phyloP scores from a whole-genome alignment of 2,329 filamentous ascomycete genomes.

The Trichoderma cornu-damae region DNA sequence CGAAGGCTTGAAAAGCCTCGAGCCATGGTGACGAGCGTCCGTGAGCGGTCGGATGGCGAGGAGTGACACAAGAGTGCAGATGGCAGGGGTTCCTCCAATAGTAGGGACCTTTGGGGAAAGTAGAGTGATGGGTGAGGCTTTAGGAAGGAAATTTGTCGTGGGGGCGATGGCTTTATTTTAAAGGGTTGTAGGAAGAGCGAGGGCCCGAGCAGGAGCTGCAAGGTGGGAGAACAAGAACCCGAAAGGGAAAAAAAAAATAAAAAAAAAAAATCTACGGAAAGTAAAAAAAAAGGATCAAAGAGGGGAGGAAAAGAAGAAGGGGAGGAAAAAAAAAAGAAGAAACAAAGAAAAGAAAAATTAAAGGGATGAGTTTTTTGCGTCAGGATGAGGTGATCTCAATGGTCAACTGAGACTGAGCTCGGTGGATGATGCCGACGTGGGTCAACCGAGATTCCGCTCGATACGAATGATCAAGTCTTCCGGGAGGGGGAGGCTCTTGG shows the following conservation, averaged over 20 bases:
- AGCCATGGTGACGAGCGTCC: slow-evolving; percentile 29
- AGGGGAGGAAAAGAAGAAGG: neutral
- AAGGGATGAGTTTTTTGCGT: slow-evolving; percentile 1
- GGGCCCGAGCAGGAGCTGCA: neutral
- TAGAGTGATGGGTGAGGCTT: neutral
- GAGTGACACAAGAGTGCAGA: neutral
- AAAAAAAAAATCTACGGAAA: neutral
- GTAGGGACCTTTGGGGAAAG: neutral
- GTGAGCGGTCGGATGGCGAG: neutral
- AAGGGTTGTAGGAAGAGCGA: neutral
- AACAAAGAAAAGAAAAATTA: slow-evolving; percentile 5
- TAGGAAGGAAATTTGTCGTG: neutral
- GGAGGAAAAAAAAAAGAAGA: slow-evolving; percentile 5
- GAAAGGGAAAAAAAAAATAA: no score
- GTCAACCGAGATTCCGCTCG: slow-evolving; percentile 14
- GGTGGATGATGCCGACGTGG: slow-evolving; percentile 15
- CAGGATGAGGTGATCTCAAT: slow-evolving; percentile 15
- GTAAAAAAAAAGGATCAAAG: slow-evolving; percentile 8
- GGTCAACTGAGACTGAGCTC: slow-evolving; percentile 11
- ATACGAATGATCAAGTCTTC: slow-evolving; percentile 8
- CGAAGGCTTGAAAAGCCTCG: slow-evolving; percentile 33
- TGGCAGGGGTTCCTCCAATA: neutral
- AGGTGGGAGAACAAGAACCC: neutral
- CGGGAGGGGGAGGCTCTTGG: slow-evolving; percentile 11
- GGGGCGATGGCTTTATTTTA: slow-evolving; percentile 1